Evolutionary conservation across 306 rosid species (phyloP).

Genomic region (Inga oerstediana): DNA sequence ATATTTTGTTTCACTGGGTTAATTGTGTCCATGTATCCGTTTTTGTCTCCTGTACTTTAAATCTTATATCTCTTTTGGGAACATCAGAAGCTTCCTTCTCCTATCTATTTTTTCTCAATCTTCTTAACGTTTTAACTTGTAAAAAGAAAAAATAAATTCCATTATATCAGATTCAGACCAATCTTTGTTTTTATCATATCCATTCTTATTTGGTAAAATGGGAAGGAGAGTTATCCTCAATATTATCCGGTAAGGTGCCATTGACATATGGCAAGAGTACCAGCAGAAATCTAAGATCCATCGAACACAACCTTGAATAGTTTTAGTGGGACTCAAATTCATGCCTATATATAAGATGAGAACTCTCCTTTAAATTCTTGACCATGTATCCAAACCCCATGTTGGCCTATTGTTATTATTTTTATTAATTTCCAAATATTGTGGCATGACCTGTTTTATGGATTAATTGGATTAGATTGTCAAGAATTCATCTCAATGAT

Average conservation of each 20-base stretch:
- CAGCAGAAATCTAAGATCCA: neutral
- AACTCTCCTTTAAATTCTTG: neutral
- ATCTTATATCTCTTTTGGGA: neutral
- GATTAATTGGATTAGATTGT: neutral
- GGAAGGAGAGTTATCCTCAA: neutral
- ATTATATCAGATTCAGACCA: neutral
- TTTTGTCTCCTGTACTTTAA: neutral
- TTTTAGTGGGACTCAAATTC: neutral
- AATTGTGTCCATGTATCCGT: neutral
- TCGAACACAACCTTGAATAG: neutral
- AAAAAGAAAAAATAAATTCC: neutral
- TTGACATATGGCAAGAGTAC: neutral
- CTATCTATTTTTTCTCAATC: neutral
- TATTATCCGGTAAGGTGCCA: neutral
- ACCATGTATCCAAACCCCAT: neutral
- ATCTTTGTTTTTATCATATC: neutral
- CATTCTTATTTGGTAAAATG: neutral
- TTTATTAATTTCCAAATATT: neutral
- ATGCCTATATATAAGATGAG: neutral
- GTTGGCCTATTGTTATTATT: neutral
- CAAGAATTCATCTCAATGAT: neutral
- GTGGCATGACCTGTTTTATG: neutral
- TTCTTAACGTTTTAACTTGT: neutral
- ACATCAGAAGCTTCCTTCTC: neutral
- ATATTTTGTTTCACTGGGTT: neutral